These are phyloP conservation scores for Penicillium sp. DNA, from an alignment of 2,329 filamentous ascomycete species.

Conservation along the genomic window DNA sequence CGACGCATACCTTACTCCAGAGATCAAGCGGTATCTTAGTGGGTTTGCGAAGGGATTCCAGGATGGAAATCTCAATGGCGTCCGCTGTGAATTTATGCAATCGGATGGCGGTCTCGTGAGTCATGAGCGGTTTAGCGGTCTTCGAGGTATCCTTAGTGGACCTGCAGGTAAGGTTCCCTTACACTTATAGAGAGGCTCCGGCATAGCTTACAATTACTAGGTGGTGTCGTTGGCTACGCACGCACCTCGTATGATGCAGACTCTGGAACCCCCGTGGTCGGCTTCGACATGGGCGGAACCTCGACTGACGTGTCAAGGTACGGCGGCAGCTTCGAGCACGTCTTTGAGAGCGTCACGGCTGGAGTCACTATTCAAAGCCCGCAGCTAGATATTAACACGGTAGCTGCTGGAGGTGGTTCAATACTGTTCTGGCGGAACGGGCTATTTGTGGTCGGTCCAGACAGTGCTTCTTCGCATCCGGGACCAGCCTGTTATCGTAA, in stretches of 20 bases:
- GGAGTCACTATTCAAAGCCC: conserved; percentile 92
- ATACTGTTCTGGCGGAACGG: conserved; percentile 85
- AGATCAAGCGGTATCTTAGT: conserved; percentile 74
- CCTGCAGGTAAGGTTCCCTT: conserved; percentile 59
- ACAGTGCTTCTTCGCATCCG: conserved; percentile 88
- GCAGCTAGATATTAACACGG: conserved; percentile 92
- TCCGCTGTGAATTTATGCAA: conserved; percentile 95
- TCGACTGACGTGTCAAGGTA: conserved; percentile 88
- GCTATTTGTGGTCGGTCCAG: conserved; percentile 88
- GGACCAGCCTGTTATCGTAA: conserved; percentile 95
- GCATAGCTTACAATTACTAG: conserved; percentile 37
- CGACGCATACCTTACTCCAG: conserved; percentile 79
- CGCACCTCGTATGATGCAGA: conserved; percentile 85
- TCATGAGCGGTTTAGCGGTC: conserved; percentile 71
- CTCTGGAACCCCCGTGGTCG: conserved; percentile 84
- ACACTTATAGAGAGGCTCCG: no score
- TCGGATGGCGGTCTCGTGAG: conserved; percentile 74
- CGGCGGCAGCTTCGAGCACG: conserved; percentile 86
- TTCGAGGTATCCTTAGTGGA: conserved; percentile 86
- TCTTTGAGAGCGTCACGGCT: conserved; percentile 91
- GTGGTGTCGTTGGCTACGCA: conserved; percentile 90
- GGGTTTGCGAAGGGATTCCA: conserved; percentile 68
- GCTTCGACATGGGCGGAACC: conserved; percentile 95
- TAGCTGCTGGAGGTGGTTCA: conserved; percentile 77
- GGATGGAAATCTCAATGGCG: conserved; percentile 71